These are phyloP conservation scores for Monilinia fructicola DNA, from an alignment of 2,329 filamentous ascomycete genomes.

Conservation along the genomic window DNA sequence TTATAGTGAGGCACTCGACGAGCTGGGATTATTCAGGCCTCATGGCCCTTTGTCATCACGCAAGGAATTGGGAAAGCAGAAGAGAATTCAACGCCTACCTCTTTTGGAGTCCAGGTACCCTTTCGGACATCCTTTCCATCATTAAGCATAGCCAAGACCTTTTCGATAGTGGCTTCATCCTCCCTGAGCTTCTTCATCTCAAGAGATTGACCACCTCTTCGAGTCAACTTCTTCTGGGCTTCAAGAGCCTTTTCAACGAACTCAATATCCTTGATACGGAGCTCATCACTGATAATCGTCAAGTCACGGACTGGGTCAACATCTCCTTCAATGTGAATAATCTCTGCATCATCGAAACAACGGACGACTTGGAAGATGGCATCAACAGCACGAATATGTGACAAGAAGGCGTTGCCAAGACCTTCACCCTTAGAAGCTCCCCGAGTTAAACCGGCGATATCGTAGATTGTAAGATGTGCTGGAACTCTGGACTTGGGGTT, in stretches of 20 bases:
- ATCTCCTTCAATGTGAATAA: conserved; percentile 98
- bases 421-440: conserved; percentile 96
- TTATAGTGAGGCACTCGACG: conserved; percentile 84
- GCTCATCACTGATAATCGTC: conserved; percentile 94
- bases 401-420: conserved; percentile 96
- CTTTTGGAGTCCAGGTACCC: conserved; percentile 85
- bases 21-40: conserved; percentile 99
- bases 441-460: conserved; percentile 94
- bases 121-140: conserved; percentile 93
- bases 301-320: conserved; percentile 93
- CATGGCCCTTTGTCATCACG: conserved; percentile 98
- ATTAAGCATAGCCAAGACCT: conserved; percentile 79
- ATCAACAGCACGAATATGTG: conserved; percentile 96
- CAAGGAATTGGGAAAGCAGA: conserved; percentile 43
- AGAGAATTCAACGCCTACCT: conserved; percentile 64
- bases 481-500: conserved; percentile 97
- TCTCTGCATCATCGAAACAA: conserved; percentile 98
- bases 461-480: conserved; percentile 96
- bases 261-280: conserved; percentile 97
- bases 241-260: conserved; percentile 96
- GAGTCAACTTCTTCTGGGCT: conserved; percentile 88
- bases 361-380: conserved; percentile 97
- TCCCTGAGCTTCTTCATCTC: conserved; percentile 98
- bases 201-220: conserved; percentile 88
- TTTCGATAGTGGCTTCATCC: conserved; percentile 90